A percentile compares a stretch with the other conserved stretches of the same genome.
These are phyloP conservation scores for Sistotremastrum niveocremeum DNA, from an alignment of 768 basidiomycete species.

Conservation along the genomic window DNA sequence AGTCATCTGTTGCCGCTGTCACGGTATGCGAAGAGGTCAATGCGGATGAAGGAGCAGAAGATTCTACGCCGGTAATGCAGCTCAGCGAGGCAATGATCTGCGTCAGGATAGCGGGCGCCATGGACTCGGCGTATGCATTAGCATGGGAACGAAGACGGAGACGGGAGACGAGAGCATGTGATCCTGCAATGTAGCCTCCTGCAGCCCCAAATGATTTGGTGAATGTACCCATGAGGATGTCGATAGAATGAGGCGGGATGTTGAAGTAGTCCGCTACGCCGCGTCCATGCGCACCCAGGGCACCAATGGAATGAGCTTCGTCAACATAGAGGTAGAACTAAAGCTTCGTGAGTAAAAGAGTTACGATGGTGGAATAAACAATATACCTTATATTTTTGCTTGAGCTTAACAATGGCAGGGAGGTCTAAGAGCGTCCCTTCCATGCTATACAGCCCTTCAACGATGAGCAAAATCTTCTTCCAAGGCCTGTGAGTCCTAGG, in stretches of 20 bases:
- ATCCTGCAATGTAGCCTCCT: slow-evolving; percentile 89
- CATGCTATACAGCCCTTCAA: slow-evolving; percentile 97
- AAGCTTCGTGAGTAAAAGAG: not conserved
- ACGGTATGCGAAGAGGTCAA: slow-evolving; percentile 13
- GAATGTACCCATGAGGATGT: slow-evolving; percentile 97
- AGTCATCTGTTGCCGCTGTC: slow-evolving; percentile 24
- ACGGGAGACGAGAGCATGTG: slow-evolving; percentile 63
- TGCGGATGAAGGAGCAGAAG: slow-evolving; percentile 21
- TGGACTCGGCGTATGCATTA: slow-evolving; percentile 77
- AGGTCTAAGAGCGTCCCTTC: slow-evolving; percentile 90
- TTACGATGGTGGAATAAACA: not conserved
- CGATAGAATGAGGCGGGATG: slow-evolving; percentile 65
- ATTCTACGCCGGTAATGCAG: slow-evolving; percentile 82
- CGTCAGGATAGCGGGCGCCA: slow-evolving; percentile 81
- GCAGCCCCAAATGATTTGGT: slow-evolving; percentile 91
- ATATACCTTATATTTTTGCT: slow-evolving; percentile 86
- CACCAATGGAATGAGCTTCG: slow-evolving; percentile 96
- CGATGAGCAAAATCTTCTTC: slow-evolving; percentile 93
- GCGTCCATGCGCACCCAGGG: slow-evolving; percentile 86
- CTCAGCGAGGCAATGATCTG: slow-evolving; percentile 90
- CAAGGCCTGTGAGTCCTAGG: slow-evolving; percentile 97
- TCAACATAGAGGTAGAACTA: slow-evolving; percentile 95
- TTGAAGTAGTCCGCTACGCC: slow-evolving; percentile 93
- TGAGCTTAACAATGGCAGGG: slow-evolving; percentile 71
- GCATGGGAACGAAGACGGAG: slow-evolving; percentile 74